These are phyloP conservation scores for Ceratocystis ficicola DNA, from an alignment of 2,329 filamentous ascomycete species.

Conservation along the genomic window DNA sequence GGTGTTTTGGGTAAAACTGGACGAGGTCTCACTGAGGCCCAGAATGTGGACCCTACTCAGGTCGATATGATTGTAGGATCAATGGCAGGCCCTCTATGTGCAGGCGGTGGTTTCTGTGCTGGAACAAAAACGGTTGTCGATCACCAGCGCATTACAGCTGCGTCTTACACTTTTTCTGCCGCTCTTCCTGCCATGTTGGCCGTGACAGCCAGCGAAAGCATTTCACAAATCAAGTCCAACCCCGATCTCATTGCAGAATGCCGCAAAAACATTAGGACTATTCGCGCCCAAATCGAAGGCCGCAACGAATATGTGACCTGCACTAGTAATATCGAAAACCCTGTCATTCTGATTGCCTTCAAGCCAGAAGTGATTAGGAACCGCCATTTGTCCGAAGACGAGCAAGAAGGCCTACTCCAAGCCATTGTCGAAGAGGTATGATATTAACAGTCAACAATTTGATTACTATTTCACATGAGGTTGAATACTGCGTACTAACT, in stretches of 20 bases:
- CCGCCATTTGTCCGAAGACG: conserved; percentile 54
- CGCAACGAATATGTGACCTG: conserved; percentile 86
- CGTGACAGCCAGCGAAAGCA: conserved; percentile 87
- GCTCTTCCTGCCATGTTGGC: conserved; percentile 86
- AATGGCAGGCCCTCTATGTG: conserved; percentile 77
- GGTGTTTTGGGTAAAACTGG: conserved; percentile 86
- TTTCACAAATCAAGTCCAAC: conserved; percentile 73
- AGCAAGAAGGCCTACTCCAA: conserved; percentile 74
- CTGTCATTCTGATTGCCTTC: conserved; percentile 68
- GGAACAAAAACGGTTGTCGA: conserved; percentile 84
- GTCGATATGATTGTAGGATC: conserved; percentile 97
- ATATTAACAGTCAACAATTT: conserved; percentile 13
- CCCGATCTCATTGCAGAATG: conserved; percentile 69
- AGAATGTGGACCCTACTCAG: conserved; percentile 85
- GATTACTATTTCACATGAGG: neutral
- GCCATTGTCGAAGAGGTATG: conserved; percentile 93
- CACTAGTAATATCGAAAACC: conserved; percentile 72
- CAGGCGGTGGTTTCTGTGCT: conserved; percentile 90
- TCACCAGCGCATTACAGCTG: conserved; percentile 86
- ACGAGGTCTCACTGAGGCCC: conserved; percentile 84
- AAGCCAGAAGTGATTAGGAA: conserved; percentile 70
- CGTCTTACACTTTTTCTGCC: conserved; percentile 90
- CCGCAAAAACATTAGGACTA: conserved; percentile 73
- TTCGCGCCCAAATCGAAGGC: conserved; percentile 80
- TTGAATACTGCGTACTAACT: neutral